Conservation (phyloP, 495 filamentous ascomycete species). For the Hypoxylon intermedium region DNA sequence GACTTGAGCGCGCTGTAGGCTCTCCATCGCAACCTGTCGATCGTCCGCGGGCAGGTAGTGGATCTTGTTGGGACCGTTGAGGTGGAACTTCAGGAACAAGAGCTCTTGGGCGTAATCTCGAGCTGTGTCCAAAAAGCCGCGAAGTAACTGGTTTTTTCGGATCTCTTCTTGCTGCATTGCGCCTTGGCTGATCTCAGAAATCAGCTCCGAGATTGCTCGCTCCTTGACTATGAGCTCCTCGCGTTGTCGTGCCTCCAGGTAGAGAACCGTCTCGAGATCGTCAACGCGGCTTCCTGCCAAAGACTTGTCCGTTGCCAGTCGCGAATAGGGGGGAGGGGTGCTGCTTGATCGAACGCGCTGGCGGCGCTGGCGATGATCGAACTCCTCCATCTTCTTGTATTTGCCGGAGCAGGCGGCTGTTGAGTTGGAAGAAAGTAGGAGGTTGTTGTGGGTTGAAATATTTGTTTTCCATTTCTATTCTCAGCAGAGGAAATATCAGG, state of each 20-base stretch:
- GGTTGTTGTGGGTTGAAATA: too few relatives aligned
- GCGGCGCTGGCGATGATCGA: not conserved
- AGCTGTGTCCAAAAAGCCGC: slow-evolving; percentile 3
- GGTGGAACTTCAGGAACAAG: slow-evolving; percentile 9
- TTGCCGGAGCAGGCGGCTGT: not conserved
- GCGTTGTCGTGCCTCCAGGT: not conserved
- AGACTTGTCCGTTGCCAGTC: not conserved
- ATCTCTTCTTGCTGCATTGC: not conserved
- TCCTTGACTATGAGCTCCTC: not conserved
- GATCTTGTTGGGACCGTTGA: slow-evolving; percentile 1
- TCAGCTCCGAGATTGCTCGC: not conserved
- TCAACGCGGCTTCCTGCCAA: not conserved
- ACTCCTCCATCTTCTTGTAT: not conserved
- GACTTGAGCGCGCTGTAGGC: too few relatives aligned
- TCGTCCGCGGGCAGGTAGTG: not conserved
- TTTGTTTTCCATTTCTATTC: too few relatives aligned
- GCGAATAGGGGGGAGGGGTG: not conserved
- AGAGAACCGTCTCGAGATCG: slow-evolving; percentile 9
- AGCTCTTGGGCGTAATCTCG: slow-evolving; percentile 15
- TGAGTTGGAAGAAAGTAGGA: not conserved
- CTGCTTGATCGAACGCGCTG: not conserved
- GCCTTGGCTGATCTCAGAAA: not conserved
- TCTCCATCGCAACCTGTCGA: not conserved
- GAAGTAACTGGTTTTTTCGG: not conserved
- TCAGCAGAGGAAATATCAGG: too few relatives aligned